Base-by-base conservation (phyloP, 345 rosid species). In the Turritis glabra region DNA sequence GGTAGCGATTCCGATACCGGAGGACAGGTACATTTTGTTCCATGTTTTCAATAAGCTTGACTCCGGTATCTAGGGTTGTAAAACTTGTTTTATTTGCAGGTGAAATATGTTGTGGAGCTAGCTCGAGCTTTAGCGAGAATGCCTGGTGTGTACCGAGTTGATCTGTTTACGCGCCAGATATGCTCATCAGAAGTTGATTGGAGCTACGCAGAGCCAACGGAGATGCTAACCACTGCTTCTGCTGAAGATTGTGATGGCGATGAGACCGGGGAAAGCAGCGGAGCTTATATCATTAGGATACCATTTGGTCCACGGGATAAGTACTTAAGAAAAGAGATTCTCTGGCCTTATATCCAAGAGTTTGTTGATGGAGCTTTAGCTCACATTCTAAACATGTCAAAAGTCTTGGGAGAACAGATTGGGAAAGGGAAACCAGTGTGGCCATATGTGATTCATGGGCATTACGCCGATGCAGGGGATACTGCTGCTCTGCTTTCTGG, bases 1-100 rank as follows among this genome's bases (percentile, higher is more conserved):
- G 98, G 98, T 61, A 82, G 98, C 30, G 98, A 94, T 82, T 95
- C 97, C 7, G 99, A 91, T 79, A 95, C 99, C 1, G 99, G 99
- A 43, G 97, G 97, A 74, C 99, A 95, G 90, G 97, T 94, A 84
- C 62, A 38, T 52, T 73, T 14, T 50, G 29, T 56, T 56, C 14
- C 54, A 51, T 37, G 64, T 30, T 41, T 22, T 54, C 21, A 5
- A 26, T 48, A 57, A 14, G 33, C 23, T 67, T 3, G 30, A 61
- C 1, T 41, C 26, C 3, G 2, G 15, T 25, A 10, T 37, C 27
- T 21, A 13, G 4, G 37, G 33, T 52, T 56, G 35, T 40, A 64
- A 15, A 35, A 23, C 11, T 40, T 38, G 19, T 51, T n/a, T 51
- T 13, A 8, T 35, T 22, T 37, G 43, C 83, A 94, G 98, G 93